A percentile compares a stretch with the other conserved stretches of the same genome.
phyloP scores from a whole-genome alignment of 163 green algal species.

The Smithsoniella earleae region DNA sequence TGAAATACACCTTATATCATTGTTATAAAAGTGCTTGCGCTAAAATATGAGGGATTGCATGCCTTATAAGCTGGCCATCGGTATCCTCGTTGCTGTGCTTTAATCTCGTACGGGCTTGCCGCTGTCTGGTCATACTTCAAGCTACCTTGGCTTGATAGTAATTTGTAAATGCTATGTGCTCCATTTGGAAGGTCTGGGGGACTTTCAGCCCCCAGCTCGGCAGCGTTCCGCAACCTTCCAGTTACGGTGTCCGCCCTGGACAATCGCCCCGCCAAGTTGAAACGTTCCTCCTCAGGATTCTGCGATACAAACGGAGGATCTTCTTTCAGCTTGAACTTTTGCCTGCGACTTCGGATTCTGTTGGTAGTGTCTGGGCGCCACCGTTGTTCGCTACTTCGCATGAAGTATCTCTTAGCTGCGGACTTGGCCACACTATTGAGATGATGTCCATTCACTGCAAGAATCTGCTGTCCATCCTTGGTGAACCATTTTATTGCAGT shows the following conservation, averaged over 20 bases:
- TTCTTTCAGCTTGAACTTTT: neutral
- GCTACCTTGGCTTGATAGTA: neutral
- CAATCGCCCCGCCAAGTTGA: no score
- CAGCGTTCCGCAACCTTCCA: neutral
- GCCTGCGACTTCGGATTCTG: neutral
- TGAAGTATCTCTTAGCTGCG: neutral
- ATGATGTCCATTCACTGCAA: slow-evolving; percentile 8
- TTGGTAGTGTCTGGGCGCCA: neutral
- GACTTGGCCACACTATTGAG: slow-evolving; percentile 2
- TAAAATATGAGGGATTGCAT: neutral
- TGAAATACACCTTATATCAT: neutral
- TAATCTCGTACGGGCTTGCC: neutral
- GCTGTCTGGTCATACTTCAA: slow-evolving; percentile 2
- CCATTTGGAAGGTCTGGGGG: neutral
- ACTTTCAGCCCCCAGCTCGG: neutral
- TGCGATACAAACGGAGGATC: slow-evolving; percentile 21
- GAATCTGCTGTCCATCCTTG: no score
- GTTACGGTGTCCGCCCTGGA: neutral
- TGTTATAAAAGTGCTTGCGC: neutral
- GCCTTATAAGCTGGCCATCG: slow-evolving; percentile 5
- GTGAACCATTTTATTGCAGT: no score
- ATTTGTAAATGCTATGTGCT: neutral
- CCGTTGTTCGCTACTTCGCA: slow-evolving; percentile 8
- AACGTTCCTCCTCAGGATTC: slow-evolving; percentile 7
- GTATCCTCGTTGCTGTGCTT: slow-evolving; percentile 12